Evolutionary conservation across 331 rosid species (phyloP).

Genomic region (Malus hybrid): DNA sequence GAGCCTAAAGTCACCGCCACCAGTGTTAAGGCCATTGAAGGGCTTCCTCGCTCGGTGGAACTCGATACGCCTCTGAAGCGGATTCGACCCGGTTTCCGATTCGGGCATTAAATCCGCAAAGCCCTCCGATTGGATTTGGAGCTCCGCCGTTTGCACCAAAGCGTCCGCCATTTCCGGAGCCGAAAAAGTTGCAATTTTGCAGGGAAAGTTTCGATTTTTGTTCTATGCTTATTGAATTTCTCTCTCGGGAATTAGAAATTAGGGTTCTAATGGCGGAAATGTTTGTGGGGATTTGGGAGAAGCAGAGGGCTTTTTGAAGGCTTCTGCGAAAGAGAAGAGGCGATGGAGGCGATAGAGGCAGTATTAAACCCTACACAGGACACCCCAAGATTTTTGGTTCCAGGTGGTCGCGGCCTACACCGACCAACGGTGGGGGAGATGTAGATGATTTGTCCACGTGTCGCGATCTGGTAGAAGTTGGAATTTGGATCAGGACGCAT

Average conservation of each 20-base stretch:
- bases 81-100: constrained; percentile 11
- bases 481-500: neutral
- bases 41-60: constrained; percentile 48
- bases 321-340: constrained; percentile 45
- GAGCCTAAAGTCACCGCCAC: constrained; percentile 33
- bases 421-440: neutral
- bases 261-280: too few species aligned
- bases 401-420: neutral
- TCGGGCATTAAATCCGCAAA: constrained; percentile 14
- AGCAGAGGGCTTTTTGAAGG: constrained; percentile 38
- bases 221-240: neutral
- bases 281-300: neutral
- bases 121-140: constrained; percentile 4
- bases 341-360: neutral
- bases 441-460: neutral
- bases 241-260: neutral
- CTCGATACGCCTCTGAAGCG: constrained; percentile 36
- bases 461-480: neutral
- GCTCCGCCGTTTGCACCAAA: constrained; percentile 7
- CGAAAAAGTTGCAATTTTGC: too few species aligned
- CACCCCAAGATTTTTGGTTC: constrained; percentile 10
- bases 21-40: constrained; percentile 38
- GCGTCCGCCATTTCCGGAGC: constrained; percentile 38
- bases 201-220: neutral
- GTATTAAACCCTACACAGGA: constrained; percentile 76